phyloP scores from a whole-genome alignment of 2,329 filamentous ascomycete species.

The Didymella lethalis region DNA sequence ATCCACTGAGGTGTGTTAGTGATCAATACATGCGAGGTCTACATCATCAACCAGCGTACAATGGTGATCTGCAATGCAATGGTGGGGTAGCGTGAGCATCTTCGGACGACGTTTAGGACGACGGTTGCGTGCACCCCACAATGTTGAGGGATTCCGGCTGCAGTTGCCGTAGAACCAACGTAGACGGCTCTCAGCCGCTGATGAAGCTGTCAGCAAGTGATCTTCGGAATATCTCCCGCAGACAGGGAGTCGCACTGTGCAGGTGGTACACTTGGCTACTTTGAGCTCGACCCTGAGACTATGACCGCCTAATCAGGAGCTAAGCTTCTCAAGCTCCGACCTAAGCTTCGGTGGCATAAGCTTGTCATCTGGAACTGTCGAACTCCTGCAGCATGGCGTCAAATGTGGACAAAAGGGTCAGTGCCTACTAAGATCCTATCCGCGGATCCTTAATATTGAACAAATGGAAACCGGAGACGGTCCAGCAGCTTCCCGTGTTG shows the following conservation, averaged over 20 bases:
- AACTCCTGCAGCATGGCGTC: not conserved
- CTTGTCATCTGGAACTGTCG: not conserved
- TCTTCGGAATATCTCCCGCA: conserved; percentile 12
- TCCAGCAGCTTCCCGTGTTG: not conserved
- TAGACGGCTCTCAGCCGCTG: not conserved
- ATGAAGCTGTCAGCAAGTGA: not conserved
- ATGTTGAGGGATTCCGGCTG: not conserved
- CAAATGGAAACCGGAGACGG: not conserved
- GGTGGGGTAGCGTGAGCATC: not conserved
- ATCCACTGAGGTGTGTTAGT: not conserved
- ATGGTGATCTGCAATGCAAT: conserved; percentile 4
- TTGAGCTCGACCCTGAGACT: not conserved
- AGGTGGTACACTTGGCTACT: not conserved
- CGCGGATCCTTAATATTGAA: not conserved
- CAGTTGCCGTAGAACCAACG: not conserved
- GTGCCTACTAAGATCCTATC: not conserved
- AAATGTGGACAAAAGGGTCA: not conserved
- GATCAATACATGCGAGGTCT: not conserved
- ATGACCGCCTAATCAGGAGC: not conserved
- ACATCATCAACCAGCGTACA: conserved; percentile 1
- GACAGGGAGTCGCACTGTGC: not conserved
- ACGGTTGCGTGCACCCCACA: not conserved
- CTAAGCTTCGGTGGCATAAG: conserved; percentile 3
- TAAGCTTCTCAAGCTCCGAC: conserved; percentile 2
- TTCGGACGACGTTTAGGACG: not conserved